Percentiles rank a stretch among this genome's conserved stretches.
Conservation (phyloP, 192 early-diverging fungal genomes). For the Mycoemilia scoparia region DNA sequence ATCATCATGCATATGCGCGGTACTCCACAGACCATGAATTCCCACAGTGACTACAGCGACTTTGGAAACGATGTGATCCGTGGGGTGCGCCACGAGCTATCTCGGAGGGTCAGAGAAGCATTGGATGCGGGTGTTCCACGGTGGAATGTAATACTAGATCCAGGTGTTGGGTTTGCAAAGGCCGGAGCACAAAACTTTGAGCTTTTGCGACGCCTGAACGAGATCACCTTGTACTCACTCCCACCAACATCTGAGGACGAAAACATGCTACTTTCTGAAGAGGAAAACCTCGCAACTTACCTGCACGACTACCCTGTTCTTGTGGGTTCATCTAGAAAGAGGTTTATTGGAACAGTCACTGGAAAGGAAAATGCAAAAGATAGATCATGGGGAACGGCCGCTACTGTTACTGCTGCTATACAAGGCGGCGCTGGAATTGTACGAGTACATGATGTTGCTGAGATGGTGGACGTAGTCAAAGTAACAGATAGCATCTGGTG, state of each 20-base stretch:
- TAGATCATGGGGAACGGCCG: conserved; percentile 78
- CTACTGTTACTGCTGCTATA: conserved; percentile 63
- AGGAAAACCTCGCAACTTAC: conserved; percentile 18
- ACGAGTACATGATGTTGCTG: conserved; percentile 87
- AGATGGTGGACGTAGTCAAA: conserved; percentile 76
- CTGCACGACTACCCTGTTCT: conserved; percentile 54
- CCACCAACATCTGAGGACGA: conserved; percentile 16
- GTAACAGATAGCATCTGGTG: conserved; percentile 55
- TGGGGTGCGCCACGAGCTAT: conserved; percentile 52
- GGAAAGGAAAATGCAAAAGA: conserved; percentile 45
- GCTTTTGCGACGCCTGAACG: conserved; percentile 51
- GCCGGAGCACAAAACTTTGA: conserved; percentile 70
- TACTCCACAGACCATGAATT: conserved; percentile 67
- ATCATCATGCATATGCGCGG: conserved; percentile 99
- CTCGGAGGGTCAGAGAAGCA: conserved; percentile 43
- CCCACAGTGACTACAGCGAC: conserved; percentile 49
- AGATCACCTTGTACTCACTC: conserved; percentile 18
- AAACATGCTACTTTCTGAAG: conserved; percentile 18
- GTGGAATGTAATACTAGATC: conserved; percentile 96
- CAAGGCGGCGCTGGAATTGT: conserved; percentile 67
- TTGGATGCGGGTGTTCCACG: conserved; percentile 63
- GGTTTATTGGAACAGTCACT: conserved; percentile 69
- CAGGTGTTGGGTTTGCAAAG: conserved; percentile 97
- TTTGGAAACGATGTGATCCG: conserved; percentile 47
- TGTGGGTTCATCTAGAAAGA: conserved; percentile 81